Evolutionary conservation across 2,329 filamentous ascomycete genomes (phyloP).

Genomic region (Hymenoscyphus fructigenus): DNA sequence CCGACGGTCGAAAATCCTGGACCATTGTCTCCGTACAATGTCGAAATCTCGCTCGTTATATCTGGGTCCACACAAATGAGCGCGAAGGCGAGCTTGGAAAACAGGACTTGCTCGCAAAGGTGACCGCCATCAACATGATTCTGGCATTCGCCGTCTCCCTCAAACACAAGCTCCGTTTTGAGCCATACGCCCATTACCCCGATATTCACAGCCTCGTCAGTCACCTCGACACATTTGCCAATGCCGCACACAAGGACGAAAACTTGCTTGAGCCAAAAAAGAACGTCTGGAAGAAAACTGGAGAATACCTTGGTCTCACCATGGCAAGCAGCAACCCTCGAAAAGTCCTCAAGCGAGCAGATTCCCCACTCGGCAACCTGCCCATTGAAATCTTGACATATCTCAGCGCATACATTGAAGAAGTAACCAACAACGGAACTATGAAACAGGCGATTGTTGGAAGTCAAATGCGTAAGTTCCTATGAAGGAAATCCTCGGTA

Average conservation of each 20-base stretch:
- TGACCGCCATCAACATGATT: conserved; percentile 69
- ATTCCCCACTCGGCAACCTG: conserved; percentile 75
- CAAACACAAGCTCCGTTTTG: conserved; percentile 81
- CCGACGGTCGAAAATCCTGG: conserved; percentile 64
- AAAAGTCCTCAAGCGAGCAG: conserved; percentile 71
- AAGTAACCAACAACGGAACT: conserved; percentile 36
- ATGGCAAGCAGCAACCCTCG: conserved; percentile 78
- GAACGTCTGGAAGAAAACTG: conserved; percentile 57
- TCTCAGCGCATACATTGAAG: conserved; percentile 46
- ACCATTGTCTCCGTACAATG: conserved; percentile 59
- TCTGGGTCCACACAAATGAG: conserved; percentile 77
- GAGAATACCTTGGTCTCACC: conserved; percentile 73
- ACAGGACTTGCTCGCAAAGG: conserved; percentile 67
- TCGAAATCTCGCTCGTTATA: conserved; percentile 69
- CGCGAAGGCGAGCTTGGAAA: conserved; percentile 58
- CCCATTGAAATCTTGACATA: conserved; percentile 79
- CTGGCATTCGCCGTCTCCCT: conserved; percentile 74
- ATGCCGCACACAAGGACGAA: conserved; percentile 47
- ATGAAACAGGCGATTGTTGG: conserved; percentile 34
- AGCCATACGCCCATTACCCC: conserved; percentile 75
- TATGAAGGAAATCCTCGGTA: conserved; percentile 33
- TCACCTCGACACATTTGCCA: conserved; percentile 75
- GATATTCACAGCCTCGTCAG: conserved; percentile 69
- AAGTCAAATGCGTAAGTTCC: conserved; percentile 31
- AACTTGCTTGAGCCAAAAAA: conserved; percentile 37